Evolutionary conservation across 2,329 filamentous ascomycete genomes (phyloP).

Genomic region (Colletotrichum siamense): DNA sequence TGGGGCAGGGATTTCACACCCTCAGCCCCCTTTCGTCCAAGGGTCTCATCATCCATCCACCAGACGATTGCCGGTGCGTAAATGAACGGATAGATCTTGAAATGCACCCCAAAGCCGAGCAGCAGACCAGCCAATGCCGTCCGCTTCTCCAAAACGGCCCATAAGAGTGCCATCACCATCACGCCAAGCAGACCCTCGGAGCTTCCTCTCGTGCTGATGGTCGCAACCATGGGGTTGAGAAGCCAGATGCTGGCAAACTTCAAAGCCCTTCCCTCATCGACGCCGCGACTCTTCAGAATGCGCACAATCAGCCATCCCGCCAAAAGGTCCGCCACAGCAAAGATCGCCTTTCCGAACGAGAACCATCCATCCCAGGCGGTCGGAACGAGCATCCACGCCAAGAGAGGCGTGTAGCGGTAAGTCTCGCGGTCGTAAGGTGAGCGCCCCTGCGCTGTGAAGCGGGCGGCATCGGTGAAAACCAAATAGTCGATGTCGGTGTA

Average conservation of each 20-base stretch:
- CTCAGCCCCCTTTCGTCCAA: slow-evolving; percentile 28
- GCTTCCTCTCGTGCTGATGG: slow-evolving; percentile 93
- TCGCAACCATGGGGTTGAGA: slow-evolving; percentile 96
- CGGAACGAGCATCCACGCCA: slow-evolving; percentile 89
- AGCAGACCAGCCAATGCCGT: slow-evolving; percentile 73
- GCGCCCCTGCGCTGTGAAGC: slow-evolving; percentile 69
- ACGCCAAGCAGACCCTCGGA: slow-evolving; percentile 90
- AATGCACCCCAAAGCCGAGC: slow-evolving; percentile 86
- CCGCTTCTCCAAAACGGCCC: slow-evolving; percentile 74
- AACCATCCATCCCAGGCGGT: slow-evolving; percentile 74
- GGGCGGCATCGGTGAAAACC: slow-evolving; percentile 95
- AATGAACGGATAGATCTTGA: slow-evolving; percentile 99
- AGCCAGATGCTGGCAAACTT: slow-evolving; percentile 89
- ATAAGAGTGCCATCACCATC: slow-evolving; percentile 81
- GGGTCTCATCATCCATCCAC: slow-evolving; percentile 72
- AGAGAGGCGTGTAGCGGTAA: slow-evolving; percentile 93
- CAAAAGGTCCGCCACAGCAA: slow-evolving; percentile 81
- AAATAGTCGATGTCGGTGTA: slow-evolving; percentile 99
- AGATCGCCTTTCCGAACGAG: slow-evolving; percentile 86
- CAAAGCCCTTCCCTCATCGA: slow-evolving; percentile 63
- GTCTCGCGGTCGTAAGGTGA: slow-evolving; percentile 91
- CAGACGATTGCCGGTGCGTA: slow-evolving; percentile 84
- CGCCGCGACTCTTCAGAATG: slow-evolving; percentile 45
- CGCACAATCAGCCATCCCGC: slow-evolving; percentile 78
- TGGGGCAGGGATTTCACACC: slow-evolving; percentile 24